Evolutionary conservation across 768 basidiomycete species (phyloP), one percentile per base, ranked within the genome.

Genomic region (Basidioascus undulatus): DNA sequence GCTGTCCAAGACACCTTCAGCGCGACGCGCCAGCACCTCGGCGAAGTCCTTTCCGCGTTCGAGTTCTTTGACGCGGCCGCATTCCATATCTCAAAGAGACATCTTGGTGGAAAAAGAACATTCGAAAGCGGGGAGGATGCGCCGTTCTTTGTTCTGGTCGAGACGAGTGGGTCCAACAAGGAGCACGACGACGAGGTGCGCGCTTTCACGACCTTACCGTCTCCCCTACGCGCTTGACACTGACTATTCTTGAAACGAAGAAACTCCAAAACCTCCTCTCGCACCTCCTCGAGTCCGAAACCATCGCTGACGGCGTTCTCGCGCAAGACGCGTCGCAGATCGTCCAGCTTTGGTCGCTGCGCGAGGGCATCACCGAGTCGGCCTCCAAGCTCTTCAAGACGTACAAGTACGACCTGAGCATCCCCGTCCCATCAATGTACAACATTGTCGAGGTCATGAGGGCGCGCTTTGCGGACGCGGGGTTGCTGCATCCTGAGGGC

Each of bases 21-120:
- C 55, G 71, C 67, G 47, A 76, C 78, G 38, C 84, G 83, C 51
- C 64, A 65, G 8, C 71, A 80, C 46, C 61, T 94, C 6, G 84
- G 84, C 10, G 89, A 98, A 61, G 87, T 96, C 46, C 69, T 98
- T 23, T 87, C 83, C 7, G 89, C 92, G 0, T 96, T 96, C 58
- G 89, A 98, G 59, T 96, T 78, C 58, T 81, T 87, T 37, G 89
- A 98, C 55, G 68, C 79, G 40, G 74, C 74, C 11, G 70, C 78
- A 1, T 82, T 82, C 55, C 55, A 54, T 38, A 8, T 21, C 18
- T 43, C 19, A 3, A 38, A 12, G 32, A 72, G 76, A 53, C 77
- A 82, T 48, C 11, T 41, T 55, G 3, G 54, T 57, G 24, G 47
- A 46, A 30, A 39, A 46, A 20, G 53, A 55, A 34, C n/a, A n/a